Evolutionary conservation across 208 protist species (phyloP).

Genomic region (Wallacemonas collosoma): DNA sequence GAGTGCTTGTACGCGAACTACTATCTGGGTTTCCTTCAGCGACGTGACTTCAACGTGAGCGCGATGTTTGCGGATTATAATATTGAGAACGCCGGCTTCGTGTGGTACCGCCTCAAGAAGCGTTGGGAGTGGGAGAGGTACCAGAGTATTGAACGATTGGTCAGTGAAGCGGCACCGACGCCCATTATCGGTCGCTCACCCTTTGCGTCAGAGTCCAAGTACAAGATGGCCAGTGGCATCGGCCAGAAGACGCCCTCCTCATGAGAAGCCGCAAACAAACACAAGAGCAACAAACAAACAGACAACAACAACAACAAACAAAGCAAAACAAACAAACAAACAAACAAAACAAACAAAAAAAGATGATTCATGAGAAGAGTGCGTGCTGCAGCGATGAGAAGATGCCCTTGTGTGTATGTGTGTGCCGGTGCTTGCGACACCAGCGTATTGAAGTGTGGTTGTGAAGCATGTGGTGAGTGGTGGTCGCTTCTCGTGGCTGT

Average conservation of each 20-base stretch:
- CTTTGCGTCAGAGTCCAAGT: conserved; percentile 52
- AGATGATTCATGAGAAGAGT: background rate
- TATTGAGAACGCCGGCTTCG: conserved; percentile 83
- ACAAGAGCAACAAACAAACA: background rate
- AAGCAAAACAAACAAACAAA: background rate
- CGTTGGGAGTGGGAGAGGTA: conserved; percentile 77
- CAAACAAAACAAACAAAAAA: background rate
- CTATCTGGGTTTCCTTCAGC: conserved; percentile 86
- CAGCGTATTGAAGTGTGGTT: no score
- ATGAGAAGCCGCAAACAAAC: background rate
- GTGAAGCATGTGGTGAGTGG: no score
- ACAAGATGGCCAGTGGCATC: conserved; percentile 56
- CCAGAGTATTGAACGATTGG: conserved; percentile 72
- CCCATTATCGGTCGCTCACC: conserved; percentile 63
- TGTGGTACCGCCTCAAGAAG: conserved; percentile 87
- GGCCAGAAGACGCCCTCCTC: conserved; percentile 12
- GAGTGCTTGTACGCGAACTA: conserved; percentile 89
- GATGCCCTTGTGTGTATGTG: no score
- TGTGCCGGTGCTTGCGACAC: no score
- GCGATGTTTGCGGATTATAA: conserved; percentile 89
- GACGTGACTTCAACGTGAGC: conserved; percentile 85
- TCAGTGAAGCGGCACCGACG: conserved; percentile 74
- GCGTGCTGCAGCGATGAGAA: no score
- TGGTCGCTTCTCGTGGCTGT: no score
- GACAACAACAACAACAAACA: background rate